Evolutionary conservation across 208 protist genomes (phyloP).

Genomic region (Crithidia thermophila): DNA sequence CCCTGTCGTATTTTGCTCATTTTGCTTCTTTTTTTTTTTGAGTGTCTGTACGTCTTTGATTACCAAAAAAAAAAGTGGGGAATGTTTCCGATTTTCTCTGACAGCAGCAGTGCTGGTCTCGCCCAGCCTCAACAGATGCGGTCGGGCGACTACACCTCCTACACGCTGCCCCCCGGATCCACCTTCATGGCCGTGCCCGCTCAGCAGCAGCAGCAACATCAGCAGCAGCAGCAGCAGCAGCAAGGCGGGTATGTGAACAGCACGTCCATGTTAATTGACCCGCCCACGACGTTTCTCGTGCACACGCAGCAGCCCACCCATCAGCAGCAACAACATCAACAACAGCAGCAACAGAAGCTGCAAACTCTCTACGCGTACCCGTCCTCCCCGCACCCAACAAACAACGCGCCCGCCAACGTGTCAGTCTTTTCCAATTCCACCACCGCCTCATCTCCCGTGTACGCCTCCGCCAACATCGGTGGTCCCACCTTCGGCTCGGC

Average conservation of each 20-base stretch:
- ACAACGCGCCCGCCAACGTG: constrained; percentile 3
- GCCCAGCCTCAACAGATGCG: constrained; percentile 12
- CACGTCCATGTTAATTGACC: constrained; percentile 13
- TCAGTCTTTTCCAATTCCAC: not conserved
- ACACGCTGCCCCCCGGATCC: constrained; percentile 9
- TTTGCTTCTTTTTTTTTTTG: not conserved
- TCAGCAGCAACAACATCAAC: constrained; percentile 1
- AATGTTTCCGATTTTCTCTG: constrained; percentile 4
- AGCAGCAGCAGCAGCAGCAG: constrained; percentile 15
- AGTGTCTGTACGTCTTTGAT: not conserved
- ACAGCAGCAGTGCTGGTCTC: not conserved
- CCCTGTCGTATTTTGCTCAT: not conserved
- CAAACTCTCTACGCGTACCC: not conserved
- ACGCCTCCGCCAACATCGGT: not conserved
- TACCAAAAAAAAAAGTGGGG: not conserved
- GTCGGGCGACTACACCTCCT: constrained; percentile 14
- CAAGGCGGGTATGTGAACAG: constrained; percentile 3
- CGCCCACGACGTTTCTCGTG: not conserved
- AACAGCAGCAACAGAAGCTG: constrained; percentile 14
- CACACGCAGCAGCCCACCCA: constrained; percentile 1
- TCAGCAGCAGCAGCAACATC: not conserved
- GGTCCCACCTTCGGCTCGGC: not conserved
- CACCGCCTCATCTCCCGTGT: constrained; percentile 1
- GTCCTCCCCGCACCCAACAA: constrained; percentile 3
- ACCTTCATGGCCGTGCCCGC: not conserved